These are phyloP conservation scores for Carex parvula DNA, from an alignment of 176 grass and related monocot species.

Conservation along the genomic window DNA sequence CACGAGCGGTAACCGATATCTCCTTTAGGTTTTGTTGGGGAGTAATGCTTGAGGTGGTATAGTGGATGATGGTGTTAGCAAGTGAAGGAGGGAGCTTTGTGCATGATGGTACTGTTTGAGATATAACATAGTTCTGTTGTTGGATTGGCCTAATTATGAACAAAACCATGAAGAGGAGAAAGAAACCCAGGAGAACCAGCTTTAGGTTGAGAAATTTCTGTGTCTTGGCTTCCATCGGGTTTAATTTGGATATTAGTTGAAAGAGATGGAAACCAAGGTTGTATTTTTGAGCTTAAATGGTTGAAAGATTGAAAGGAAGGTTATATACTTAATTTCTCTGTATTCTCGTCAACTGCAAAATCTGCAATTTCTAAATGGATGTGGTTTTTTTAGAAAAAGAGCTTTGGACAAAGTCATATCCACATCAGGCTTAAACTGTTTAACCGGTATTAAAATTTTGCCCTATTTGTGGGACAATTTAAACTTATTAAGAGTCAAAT, in stretches of 20 bases:
- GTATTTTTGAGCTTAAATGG: too few species aligned
- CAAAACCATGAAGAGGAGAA: constrained; percentile 37
- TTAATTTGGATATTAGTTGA: background rate
- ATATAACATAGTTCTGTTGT: background rate
- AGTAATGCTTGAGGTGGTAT: constrained; percentile 39
- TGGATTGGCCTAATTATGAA: constrained; percentile 7
- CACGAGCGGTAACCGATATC: constrained; percentile 34
- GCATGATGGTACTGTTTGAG: constrained; percentile 18
- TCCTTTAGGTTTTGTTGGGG: constrained; percentile 36
- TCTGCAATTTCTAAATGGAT: too few species aligned
- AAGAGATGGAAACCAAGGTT: background rate
- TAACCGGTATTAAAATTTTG: too few species aligned
- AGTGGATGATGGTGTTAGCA: constrained; percentile 40
- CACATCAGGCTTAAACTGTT: too few species aligned
- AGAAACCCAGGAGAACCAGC: constrained; percentile 29
- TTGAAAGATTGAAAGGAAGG: too few species aligned
- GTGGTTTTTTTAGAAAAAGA: too few species aligned
- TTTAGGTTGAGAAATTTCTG: constrained; percentile 48
- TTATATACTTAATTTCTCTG: too few species aligned
- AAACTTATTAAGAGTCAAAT: too few species aligned
- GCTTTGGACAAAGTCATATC: too few species aligned
- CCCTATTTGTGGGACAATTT: too few species aligned
- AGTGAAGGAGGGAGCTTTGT: constrained; percentile 33
- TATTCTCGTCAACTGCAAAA: too few species aligned
- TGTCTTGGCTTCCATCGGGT: constrained; percentile 40